A percentile compares a stretch with the other conserved stretches of the same genome.
Evolutionary conservation across 495 filamentous ascomycete species (phyloP).

Genomic region (Staphylotrichum tortipilum): DNA sequence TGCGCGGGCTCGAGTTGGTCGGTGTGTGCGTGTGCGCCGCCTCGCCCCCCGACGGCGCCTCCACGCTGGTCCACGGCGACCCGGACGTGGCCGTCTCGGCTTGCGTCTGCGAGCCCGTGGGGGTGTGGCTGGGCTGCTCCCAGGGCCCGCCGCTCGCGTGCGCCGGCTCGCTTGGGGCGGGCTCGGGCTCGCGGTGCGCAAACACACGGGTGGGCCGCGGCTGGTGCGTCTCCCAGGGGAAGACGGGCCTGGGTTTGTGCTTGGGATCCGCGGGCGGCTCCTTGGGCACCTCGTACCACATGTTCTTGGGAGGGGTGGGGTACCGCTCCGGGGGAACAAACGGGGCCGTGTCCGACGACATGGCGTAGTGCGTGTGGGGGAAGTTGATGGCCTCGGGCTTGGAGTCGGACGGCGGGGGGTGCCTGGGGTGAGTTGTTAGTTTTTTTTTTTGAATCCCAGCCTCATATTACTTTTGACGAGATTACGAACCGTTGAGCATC

Average conservation of each 20-base stretch:
- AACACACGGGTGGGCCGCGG: conserved; percentile 68
- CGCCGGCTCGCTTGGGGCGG: conserved; percentile 5
- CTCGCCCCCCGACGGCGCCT: no score
- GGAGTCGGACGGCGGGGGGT: conserved; percentile 63
- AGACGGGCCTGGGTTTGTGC: conserved; percentile 56
- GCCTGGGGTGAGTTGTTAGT: conserved; percentile 37
- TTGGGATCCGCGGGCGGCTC: conserved; percentile 47
- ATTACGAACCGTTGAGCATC: conserved; percentile 33
- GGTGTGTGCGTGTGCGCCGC: no score
- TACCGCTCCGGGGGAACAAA: conserved; percentile 69
- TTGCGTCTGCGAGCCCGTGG: conserved; percentile 15
- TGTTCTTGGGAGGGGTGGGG: conserved; percentile 71
- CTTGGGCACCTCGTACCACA: conserved; percentile 73
- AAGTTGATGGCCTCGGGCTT: conserved; percentile 73
- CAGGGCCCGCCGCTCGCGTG: conserved; percentile 9
- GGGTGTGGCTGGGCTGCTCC: conserved; percentile 17
- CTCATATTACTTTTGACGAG: no score
- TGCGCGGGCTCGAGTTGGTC: no score
- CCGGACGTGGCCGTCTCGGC: conserved; percentile 30
- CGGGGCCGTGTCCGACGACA: conserved; percentile 60
- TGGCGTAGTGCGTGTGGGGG: conserved; percentile 60
- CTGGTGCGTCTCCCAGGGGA: conserved; percentile 73
- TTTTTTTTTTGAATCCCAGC: neutral
- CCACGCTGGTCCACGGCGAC: no score
- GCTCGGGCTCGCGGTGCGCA: conserved; percentile 39